Evolutionary conservation across 75 land plant species (phyloP), one percentile per base, ranked within the genome.

Genomic region (Adiantum capillusveneris): DNA sequence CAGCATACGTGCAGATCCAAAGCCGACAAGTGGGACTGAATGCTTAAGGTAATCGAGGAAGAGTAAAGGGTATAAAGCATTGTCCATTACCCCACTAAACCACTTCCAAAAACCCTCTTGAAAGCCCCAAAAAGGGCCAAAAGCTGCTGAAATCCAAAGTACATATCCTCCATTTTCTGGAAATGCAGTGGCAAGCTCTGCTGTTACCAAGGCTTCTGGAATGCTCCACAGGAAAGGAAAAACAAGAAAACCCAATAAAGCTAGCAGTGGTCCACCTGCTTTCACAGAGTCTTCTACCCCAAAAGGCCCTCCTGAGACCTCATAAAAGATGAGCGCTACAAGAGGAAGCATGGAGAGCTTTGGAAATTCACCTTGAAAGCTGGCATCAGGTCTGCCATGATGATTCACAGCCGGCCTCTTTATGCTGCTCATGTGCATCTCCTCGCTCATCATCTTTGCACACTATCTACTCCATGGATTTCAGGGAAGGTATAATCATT

Each of bases 151-250:
- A 14, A 84, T 74, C 94, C 94, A 88, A 6, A 85, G 63, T 0
- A 88, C 94, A 60, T 88, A 85, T 1, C 94, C 94, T 2, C 85
- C 88, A 60, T 88, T 79, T 36, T 84, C 79, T 9, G 88, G 88
- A 74, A 84, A 88, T 51, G 71, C 75, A 46, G 93, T 88, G 44
- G 82, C 77, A 28, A 88, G 70, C 62, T 88, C 93, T 29, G 93
- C 93, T 14, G 93, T 88, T 2, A 88, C 68, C 26, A 87, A 68
- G 9, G 92, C 92, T 55, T 87, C 84, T 0, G 90, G 90, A 25
- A 87, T 58, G 65, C 91, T 87, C 87, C 87, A 87, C 20, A 87
- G 29, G 13, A 87, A 59, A 5, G 91, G 91, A 59, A 87, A 84
- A 11, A 84, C 57, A 24, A 80, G 50, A 64, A 87, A 84, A 6